Evolutionary conservation across 2,329 filamentous ascomycete species (phyloP), one percentile per base, ranked within the genome.

Genomic region (Talaromyces funiculosus): DNA sequence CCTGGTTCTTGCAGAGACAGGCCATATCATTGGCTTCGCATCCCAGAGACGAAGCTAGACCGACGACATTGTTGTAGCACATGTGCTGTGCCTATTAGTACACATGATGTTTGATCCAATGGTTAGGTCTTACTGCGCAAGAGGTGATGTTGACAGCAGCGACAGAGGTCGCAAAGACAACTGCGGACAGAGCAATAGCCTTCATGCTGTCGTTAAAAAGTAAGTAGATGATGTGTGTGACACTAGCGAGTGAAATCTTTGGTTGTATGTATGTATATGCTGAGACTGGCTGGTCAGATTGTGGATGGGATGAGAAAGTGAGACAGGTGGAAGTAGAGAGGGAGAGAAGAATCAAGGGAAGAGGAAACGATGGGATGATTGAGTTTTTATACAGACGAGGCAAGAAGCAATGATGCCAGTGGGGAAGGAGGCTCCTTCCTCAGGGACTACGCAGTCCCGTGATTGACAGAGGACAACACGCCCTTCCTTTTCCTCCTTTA

Each of bases 1-100:
- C 63, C 22, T 64, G 33, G 57, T 67, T 74, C 37, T 65, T 68
- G 71, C 78, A 80, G 43, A 77, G 70, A 65, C 78, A 81, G 29
- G 59, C 57, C 45, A 71, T 47, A 63, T 80, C 75, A 47, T 64
- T 66, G 26, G 64, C 40, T 24, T 65, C 64, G 68, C 78, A 81
- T 53, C 75, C 74, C n/a, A 80, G 67, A 4, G 71, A 65, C 3
- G 61, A 33, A 45, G 75, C 76, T 67, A 73, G 70, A 57, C 62
- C 68, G 62, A 75, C 69, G 77, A 81, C 80, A 69, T 75, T 77
- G 67, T 64, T 69, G 66, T 80, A 68, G 65, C 78, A 81, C 67
- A 69, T 75, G 69, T 74, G 67, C 78, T 80, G 33, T 16, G 9
- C 37, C 8, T 7, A 31, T 57, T 40, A 61, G 54, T 40, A 40